Evolutionary conservation across 257 asterid genomes (phyloP).

Genomic region (Capsicum baccatum): DNA sequence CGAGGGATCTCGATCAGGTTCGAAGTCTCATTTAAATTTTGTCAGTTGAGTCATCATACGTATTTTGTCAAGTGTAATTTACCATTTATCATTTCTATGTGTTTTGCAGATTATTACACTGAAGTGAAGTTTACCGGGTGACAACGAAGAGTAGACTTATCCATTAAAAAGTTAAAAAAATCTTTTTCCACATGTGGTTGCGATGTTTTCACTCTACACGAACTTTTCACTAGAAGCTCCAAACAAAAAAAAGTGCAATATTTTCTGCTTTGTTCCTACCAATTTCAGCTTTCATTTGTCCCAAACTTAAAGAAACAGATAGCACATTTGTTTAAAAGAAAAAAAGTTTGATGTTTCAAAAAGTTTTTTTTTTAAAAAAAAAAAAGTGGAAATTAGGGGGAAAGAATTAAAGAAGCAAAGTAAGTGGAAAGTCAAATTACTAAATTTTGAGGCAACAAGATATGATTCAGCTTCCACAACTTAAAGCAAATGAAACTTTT

Average conservation of each 20-base stretch:
- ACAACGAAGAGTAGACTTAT: too few relatives aligned
- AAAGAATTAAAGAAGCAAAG: neutral
- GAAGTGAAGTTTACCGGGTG: neutral
- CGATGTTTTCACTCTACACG: neutral
- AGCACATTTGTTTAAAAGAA: neutral
- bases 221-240: neutral
- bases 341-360: neutral
- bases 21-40: neutral
- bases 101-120: neutral
- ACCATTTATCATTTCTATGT: neutral
- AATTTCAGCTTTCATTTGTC: conserved; percentile 15
- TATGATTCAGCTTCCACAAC: conserved; percentile 32
- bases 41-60: neutral
- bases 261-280: conserved; percentile 11
- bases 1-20: neutral
- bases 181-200: neutral
- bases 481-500: neutral
- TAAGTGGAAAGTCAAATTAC: neutral
- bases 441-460: neutral
- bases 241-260: neutral
- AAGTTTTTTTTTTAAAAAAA: neutral
- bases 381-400: neutral
- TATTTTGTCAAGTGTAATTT: neutral
- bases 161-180: neutral
- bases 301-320: conserved; percentile 24